phyloP scores from a whole-genome alignment of 306 rosid genomes.

The Citrullus mucosospermus region DNA sequence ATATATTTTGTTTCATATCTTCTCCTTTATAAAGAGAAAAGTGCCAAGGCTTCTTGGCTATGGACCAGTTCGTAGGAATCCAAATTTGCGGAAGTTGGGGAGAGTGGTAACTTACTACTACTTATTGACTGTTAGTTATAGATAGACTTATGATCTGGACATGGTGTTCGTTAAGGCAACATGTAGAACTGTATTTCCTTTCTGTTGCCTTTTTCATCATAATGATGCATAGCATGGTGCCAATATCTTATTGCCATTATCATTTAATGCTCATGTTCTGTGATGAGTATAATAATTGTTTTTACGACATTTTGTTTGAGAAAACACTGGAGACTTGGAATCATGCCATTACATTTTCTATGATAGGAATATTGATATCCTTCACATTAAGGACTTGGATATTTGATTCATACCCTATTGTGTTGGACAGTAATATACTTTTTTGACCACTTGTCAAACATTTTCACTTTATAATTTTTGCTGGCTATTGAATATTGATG shows the following conservation, averaged over 20 bases:
- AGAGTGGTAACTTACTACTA: conserved; percentile 52
- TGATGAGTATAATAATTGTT: background rate
- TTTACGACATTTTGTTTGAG: background rate
- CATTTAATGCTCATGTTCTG: background rate
- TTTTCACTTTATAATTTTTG: background rate
- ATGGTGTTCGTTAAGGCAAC: conserved; percentile 6
- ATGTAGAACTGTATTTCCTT: background rate
- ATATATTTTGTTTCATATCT: conserved; percentile 43
- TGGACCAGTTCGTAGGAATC: conserved; percentile 73
- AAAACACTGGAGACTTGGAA: background rate
- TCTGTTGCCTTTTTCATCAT: background rate
- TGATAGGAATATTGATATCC: background rate
- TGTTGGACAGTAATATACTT: background rate
- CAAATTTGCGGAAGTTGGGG: conserved; percentile 44
- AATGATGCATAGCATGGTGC: background rate
- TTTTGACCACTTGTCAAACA: background rate
- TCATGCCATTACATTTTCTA: background rate
- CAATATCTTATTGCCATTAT: background rate
- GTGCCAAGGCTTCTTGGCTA: conserved; percentile 49
- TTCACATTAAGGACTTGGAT: background rate
- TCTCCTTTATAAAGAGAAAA: conserved; percentile 38
- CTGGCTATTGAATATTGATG: background rate
- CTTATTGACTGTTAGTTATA: conserved; percentile 11
- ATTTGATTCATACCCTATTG: background rate
- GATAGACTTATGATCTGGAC: conserved; percentile 5